Percentiles rank a stretch among this genome's conserved stretches.
Evolutionary conservation across 2,329 filamentous ascomycete species (phyloP).

Genomic region (Diaporthe sp.): DNA sequence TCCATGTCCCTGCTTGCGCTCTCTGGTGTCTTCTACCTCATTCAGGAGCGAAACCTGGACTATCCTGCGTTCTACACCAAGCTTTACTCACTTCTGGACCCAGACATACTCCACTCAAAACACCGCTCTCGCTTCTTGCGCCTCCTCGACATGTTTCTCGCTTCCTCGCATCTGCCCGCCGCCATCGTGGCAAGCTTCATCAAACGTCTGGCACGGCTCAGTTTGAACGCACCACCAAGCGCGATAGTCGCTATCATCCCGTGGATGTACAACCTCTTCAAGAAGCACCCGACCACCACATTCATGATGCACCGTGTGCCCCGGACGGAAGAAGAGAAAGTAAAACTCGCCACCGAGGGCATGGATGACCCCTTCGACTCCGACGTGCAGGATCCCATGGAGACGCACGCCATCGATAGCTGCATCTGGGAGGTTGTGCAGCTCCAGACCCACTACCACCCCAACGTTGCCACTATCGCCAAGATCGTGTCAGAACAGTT

Average conservation of each 20-base stretch:
- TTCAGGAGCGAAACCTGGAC: constrained; percentile 92
- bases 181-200: constrained; percentile 94
- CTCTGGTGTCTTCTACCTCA: constrained; percentile 94
- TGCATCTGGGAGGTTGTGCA: constrained; percentile 95
- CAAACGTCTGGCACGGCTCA: constrained; percentile 87
- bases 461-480: constrained; percentile 92
- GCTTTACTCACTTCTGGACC: constrained; percentile 91
- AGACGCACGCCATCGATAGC: constrained; percentile 89
- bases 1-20: constrained; percentile 88
- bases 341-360: constrained; percentile 69
- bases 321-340: constrained; percentile 66
- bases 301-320: constrained; percentile 93
- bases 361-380: constrained; percentile 80
- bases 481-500: constrained; percentile 97
- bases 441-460: constrained; percentile 92
- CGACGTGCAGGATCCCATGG: constrained; percentile 82
- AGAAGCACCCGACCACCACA: constrained; percentile 87
- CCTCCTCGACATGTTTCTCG: constrained; percentile 88
- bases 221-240: constrained; percentile 88
- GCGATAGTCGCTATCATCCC: constrained; percentile 91
- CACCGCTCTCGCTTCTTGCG: constrained; percentile 95
- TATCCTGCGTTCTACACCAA: constrained; percentile 95
- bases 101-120: constrained; percentile 89
- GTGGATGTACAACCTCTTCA: constrained; percentile 95
- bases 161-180: constrained; percentile 91